Evolutionary conservation across 2,329 filamentous ascomycete species (phyloP).

Genomic region (Colletotrichum tanaceti): DNA sequence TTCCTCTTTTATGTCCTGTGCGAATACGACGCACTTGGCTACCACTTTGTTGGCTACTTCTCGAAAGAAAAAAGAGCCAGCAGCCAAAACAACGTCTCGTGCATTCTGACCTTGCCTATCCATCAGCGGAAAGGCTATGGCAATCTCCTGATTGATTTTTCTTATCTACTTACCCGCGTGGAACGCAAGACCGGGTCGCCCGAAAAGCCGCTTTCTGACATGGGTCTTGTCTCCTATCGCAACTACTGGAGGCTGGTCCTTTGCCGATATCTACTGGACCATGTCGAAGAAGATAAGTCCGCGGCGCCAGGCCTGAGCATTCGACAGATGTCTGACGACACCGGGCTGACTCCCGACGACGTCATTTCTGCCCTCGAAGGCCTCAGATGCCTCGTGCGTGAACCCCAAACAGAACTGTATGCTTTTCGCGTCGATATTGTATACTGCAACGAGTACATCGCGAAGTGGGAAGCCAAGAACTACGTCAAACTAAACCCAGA

Average conservation of each 20-base stretch:
- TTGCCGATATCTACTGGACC: slow-evolving; percentile 82
- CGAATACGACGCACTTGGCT: slow-evolving; percentile 90
- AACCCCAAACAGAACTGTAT: slow-evolving; percentile 88
- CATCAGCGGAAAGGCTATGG: slow-evolving; percentile 98
- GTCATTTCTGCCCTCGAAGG: slow-evolving; percentile 94
- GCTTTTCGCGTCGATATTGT: slow-evolving; percentile 87
- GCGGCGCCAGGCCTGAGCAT: slow-evolving; percentile 64
- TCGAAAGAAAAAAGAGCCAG: slow-evolving; percentile 97
- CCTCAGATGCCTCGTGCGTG: slow-evolving; percentile 86
- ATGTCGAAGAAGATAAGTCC: slow-evolving; percentile 52
- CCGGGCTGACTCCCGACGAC: slow-evolving; percentile 95
- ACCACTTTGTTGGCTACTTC: slow-evolving; percentile 99
- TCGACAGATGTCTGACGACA: slow-evolving; percentile 82
- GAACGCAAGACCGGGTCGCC: slow-evolving; percentile 95
- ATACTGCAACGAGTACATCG: slow-evolving; percentile 88
- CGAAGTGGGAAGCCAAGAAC: slow-evolving; percentile 88
- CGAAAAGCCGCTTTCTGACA: slow-evolving; percentile 96
- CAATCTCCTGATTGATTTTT: slow-evolving; percentile 97
- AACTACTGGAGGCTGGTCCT: slow-evolving; percentile 96
- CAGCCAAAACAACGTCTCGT: slow-evolving; percentile 97
- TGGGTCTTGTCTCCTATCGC: slow-evolving; percentile 96
- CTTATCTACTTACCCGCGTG: slow-evolving; percentile 92
- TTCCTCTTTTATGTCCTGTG: slow-evolving; percentile 98
- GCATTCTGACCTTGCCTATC: slow-evolving; percentile 94
- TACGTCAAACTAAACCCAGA: slow-evolving; percentile 87